phyloP scores from a whole-genome alignment of 208 protist species.

The Leishmania gerbilli region DNA sequence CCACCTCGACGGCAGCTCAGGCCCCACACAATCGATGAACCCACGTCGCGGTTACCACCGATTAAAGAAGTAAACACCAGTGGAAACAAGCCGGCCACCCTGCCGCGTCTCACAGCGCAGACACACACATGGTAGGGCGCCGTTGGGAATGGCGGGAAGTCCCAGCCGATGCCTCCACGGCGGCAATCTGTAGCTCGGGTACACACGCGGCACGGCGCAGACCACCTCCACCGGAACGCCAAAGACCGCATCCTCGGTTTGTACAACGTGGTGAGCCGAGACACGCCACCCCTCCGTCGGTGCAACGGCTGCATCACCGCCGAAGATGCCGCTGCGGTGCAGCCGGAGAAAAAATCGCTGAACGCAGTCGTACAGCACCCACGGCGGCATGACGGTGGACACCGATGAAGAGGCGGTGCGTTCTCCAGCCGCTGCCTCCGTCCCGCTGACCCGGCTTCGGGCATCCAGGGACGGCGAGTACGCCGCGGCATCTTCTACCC shows the following conservation, averaged over 20 bases:
- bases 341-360: conserved; percentile 48
- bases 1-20: background rate
- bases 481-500: background rate
- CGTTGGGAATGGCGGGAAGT: conserved; percentile 30
- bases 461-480: background rate
- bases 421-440: background rate
- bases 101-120: conserved; percentile 79
- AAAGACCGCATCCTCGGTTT: conserved; percentile 47
- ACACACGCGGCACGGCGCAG: conserved; percentile 54
- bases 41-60: background rate
- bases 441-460: background rate
- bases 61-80: conserved; percentile 62
- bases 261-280: conserved; percentile 54
- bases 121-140: conserved; percentile 41
- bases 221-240: conserved; percentile 57
- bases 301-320: background rate
- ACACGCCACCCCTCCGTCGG: conserved; percentile 34
- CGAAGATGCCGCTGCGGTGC: conserved; percentile 12
- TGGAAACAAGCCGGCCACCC: conserved; percentile 32
- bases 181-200: conserved; percentile 55
- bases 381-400: conserved; percentile 53
- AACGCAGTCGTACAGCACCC: conserved; percentile 51
- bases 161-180: conserved; percentile 77
- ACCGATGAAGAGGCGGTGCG: background rate
- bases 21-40: background rate